A percentile compares a stretch with the other conserved stretches of the same genome.
These are phyloP conservation scores for Xylaria sp. DNA, from an alignment of 2,329 filamentous ascomycete species.

Conservation along the genomic window DNA sequence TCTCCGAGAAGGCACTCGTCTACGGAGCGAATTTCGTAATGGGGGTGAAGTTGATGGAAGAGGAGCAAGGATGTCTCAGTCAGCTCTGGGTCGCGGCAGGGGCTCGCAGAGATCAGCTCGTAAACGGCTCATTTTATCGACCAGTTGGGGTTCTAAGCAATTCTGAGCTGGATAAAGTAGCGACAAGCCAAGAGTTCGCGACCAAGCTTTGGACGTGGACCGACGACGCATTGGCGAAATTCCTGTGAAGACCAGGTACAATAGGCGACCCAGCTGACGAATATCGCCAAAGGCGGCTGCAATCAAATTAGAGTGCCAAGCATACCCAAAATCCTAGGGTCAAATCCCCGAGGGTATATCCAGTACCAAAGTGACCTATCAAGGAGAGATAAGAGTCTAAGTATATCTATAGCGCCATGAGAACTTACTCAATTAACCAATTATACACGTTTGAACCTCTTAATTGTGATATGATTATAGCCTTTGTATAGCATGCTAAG, in stretches of 20 bases:
- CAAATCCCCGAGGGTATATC: too few relatives aligned
- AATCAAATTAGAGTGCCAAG: neutral
- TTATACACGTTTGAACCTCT: too few relatives aligned
- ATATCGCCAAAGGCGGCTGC: too few relatives aligned
- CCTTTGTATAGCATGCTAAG: too few relatives aligned
- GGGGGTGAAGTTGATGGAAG: conserved; percentile 35
- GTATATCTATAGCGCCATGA: too few relatives aligned
- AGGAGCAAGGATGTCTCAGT: conserved; percentile 53
- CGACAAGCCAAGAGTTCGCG: conserved; percentile 46
- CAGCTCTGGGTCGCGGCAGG: conserved; percentile 55
- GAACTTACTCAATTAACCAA: too few relatives aligned
- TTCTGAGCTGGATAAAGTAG: conserved; percentile 41
- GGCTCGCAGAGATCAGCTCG: conserved; percentile 42
- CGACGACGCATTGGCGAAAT: conserved; percentile 45
- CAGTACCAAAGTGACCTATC: too few relatives aligned
- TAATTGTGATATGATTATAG: too few relatives aligned
- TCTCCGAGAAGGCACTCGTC: conserved; percentile 35
- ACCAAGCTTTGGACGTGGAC: conserved; percentile 52
- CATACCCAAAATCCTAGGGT: too few relatives aligned
- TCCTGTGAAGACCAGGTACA: too few relatives aligned
- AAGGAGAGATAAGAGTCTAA: too few relatives aligned
- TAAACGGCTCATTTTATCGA: conserved; percentile 52
- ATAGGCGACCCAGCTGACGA: too few relatives aligned
- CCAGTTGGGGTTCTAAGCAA: conserved; percentile 49
- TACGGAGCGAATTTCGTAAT: conserved; percentile 32